Base-by-base conservation (phyloP, 2,329 filamentous ascomycete species). In the Fusarium irregulare region DNA sequence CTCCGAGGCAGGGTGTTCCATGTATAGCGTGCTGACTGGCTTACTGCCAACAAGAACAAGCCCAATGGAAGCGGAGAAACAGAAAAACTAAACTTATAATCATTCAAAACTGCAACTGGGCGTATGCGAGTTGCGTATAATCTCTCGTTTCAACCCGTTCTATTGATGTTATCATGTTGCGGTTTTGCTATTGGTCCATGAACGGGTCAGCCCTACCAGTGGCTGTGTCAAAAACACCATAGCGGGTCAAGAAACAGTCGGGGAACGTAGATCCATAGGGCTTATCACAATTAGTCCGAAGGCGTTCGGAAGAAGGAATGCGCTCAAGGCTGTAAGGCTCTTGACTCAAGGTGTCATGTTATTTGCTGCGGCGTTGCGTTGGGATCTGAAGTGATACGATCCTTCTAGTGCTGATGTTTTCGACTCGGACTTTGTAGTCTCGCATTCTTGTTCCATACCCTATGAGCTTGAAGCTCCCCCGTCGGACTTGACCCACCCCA, bases 171-270 rank as follows among this genome's bases (percentile, higher is more conserved):
- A n/a, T 16, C 13, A 16, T 47, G 14, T 51, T 18, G 20, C 6
- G 23, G 2, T 32, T 32, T 23, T 40, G 42, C n/a, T n/a, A 48
- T 66, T 60, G 55, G 51, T 45, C 23, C 25, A 23, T 14, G 44
- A 41, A 45, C 44, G 40, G 34, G 57, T 68, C 67, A 70, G 67
- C 67, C 67, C 68, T 70, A 70, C 42, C 42, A 45, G 62, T 70
- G 57, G 66, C 57, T 63, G 44, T 54, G 67, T 47, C 49, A 27
- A 21, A 21, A 21, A 21, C 21, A 21, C 21, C 21, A 21, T 21
- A 18, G 30, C 27, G 47, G 14, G 46, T 51, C 32, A 40, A 37
- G n/a, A 37, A 37, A 42, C 11, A 48, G 42, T 40, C 20, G 6
- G 51, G 30, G 21, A 32, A 32, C 14, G 13, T 14, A 58, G 45